These are phyloP conservation scores for Chamaecyparis obtusa DNA, from an alignment of 75 land plant species.

Conservation along the genomic window DNA sequence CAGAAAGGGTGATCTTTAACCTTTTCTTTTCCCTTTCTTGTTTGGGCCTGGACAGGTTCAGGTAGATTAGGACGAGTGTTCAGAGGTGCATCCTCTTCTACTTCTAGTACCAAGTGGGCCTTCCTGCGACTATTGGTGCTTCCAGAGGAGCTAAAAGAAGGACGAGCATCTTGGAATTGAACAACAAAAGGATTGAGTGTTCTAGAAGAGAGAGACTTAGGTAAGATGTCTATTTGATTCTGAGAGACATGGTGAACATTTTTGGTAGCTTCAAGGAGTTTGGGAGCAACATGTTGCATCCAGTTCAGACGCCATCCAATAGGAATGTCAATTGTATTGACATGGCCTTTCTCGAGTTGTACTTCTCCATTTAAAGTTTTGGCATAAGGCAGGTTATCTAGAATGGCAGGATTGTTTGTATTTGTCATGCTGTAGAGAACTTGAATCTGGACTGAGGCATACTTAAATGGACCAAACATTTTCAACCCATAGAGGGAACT, in stretches of 20 bases:
- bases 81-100: not conserved
- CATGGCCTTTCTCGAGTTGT: not conserved
- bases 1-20: fast-evolving
- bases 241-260: not conserved
- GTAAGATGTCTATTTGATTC: not conserved
- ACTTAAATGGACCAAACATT: not conserved
- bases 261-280: too few relatives aligned
- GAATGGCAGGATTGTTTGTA: not conserved
- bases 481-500: not conserved
- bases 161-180: not conserved
- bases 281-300: not conserved
- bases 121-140: not conserved
- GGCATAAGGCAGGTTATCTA: not conserved
- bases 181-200: too few relatives aligned
- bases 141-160: not conserved
- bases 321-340: not conserved
- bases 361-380: not conserved
- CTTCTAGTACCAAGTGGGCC: not conserved
- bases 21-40: not conserved
- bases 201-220: not conserved
- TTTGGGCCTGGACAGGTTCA: too few relatives aligned
- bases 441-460: not conserved
- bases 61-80: too few relatives aligned
- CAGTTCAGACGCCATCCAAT: not conserved
- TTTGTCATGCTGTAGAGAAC: not conserved